Conservation (phyloP, 2,329 filamentous ascomycete species). For the Teratosphaeria nubilosa region DNA sequence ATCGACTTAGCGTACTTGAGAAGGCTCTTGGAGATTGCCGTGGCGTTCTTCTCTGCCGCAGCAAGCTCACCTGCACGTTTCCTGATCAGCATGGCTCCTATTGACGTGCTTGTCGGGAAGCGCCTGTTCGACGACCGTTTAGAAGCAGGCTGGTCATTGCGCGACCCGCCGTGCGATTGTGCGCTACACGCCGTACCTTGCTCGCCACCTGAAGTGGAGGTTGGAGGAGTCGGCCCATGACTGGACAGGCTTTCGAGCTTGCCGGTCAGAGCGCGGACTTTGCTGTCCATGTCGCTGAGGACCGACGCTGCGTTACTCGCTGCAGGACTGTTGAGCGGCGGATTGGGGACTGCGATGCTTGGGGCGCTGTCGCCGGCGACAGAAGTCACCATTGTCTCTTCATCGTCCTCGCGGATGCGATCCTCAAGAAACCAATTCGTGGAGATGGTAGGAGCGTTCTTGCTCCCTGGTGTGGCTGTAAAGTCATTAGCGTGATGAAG, state of each 20-base stretch:
- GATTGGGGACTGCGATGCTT: conserved; percentile 4
- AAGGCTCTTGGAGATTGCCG: neutral
- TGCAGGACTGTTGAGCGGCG: conserved; percentile 11
- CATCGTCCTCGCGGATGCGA: conserved; percentile 3
- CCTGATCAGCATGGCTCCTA: neutral
- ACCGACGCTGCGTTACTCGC: neutral
- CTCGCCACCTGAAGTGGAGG: neutral
- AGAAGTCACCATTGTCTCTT: conserved; percentile 3
- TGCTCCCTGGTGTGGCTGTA: neutral
- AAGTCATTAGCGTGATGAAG: neutral
- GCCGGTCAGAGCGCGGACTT: neutral
- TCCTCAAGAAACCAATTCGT: neutral
- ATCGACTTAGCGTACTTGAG: neutral
- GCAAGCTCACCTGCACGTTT: neutral
- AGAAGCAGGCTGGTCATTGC: neutral
- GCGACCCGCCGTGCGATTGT: neutral
- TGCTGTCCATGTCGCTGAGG: conserved; percentile 1
- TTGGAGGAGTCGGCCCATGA: neutral
- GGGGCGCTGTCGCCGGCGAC: conserved; percentile 1
- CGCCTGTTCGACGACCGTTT: neutral
- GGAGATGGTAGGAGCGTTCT: neutral
- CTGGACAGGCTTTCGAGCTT: neutral
- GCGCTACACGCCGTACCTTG: neutral
- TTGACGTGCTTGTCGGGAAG: neutral
- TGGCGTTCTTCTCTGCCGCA: neutral